Conservation (phyloP, 148 eudicot genomes). For the Mesembryanthemum crystallinum region DNA sequence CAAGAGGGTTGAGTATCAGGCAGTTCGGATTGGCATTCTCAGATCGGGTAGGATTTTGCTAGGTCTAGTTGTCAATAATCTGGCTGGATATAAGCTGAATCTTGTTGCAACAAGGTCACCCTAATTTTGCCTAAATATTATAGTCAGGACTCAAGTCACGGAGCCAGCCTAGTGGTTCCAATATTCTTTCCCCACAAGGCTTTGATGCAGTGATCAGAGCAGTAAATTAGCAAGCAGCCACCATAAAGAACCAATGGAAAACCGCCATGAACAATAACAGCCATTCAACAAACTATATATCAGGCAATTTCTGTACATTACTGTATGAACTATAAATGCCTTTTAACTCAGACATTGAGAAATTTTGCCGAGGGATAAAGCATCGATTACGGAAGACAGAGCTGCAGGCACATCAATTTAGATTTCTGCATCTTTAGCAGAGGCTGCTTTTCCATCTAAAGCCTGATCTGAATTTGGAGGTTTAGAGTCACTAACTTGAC, state of each 20-base stretch:
- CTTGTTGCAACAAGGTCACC: too few species aligned
- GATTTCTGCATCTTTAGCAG: constrained; percentile 17
- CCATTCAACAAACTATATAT: constrained; percentile 3
- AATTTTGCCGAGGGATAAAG: not conserved
- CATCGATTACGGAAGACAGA: not conserved
- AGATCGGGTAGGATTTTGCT: too few species aligned
- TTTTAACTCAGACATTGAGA: constrained; percentile 18
- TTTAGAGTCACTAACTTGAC: constrained; percentile 37
- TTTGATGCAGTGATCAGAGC: too few species aligned
- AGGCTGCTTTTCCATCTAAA: constrained; percentile 33
- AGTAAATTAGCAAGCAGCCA: not conserved
- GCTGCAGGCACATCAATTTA: not conserved
- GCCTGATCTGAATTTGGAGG: constrained; percentile 40
- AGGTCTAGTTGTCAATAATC: too few species aligned
- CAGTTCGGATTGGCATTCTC: too few species aligned
- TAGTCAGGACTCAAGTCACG: too few species aligned
- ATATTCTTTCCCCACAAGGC: too few species aligned
- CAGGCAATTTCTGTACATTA: constrained; percentile 26
- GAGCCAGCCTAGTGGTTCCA: too few species aligned
- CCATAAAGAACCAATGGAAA: not conserved
- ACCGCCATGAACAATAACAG: not conserved
- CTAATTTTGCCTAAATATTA: too few species aligned
- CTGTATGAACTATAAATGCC: constrained; percentile 12
- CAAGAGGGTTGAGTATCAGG: too few species aligned
- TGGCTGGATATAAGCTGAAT: too few species aligned